A percentile compares a stretch with the other conserved stretches of the same genome.
Evolutionary conservation across 2,329 filamentous ascomycete species (phyloP).

Genomic region (Penicillium sp.): DNA sequence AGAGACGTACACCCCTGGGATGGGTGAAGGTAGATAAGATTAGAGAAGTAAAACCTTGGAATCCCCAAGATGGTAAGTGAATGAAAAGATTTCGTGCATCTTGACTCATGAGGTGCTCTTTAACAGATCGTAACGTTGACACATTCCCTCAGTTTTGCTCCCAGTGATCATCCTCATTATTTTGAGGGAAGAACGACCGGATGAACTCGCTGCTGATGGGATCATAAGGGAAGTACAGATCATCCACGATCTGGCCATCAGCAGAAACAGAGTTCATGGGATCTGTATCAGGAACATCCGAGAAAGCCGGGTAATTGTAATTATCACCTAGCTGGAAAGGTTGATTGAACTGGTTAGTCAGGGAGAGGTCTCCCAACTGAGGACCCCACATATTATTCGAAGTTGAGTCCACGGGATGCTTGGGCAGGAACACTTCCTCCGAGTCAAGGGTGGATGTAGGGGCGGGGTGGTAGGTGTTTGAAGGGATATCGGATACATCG

Average conservation of each 20-base stretch:
- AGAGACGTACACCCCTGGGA: not conserved
- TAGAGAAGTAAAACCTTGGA: too few species aligned
- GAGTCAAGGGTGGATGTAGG: constrained; percentile 14
- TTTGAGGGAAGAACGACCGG: constrained; percentile 42
- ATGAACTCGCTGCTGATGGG: constrained; percentile 45
- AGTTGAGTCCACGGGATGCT: not conserved
- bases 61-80: not conserved
- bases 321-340: constrained; percentile 6
- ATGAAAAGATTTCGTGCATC: not conserved
- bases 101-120: not conserved
- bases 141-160: constrained; percentile 16
- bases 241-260: constrained; percentile 20
- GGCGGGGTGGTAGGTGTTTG: constrained; percentile 21
- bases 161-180: constrained; percentile 33
- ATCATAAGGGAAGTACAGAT: constrained; percentile 44
- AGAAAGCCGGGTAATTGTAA: constrained; percentile 3
- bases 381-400: constrained; percentile 16
- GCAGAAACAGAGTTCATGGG: constrained; percentile 9
- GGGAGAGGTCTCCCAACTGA: constrained; percentile 10
- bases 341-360: not conserved
- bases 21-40: not conserved
- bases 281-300: constrained; percentile 12
- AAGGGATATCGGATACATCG: constrained; percentile 41
- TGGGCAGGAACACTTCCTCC: not conserved
- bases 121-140: not conserved